Conservation (phyloP, 495 filamentous ascomycete genomes). For the Neurospora sp. region DNA sequence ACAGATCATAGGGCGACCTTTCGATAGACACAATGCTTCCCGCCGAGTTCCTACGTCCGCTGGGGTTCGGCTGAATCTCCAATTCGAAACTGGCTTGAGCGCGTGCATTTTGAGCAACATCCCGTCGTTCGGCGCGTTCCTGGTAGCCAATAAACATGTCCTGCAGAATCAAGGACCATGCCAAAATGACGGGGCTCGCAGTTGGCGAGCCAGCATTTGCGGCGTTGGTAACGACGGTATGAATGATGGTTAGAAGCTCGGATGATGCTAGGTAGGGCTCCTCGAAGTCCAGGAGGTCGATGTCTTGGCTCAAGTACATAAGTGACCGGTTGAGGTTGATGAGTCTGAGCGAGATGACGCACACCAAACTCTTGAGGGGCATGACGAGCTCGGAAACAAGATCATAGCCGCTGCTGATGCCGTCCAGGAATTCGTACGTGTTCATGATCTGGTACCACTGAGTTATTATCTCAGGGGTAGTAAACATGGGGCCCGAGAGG, state of each 20-base stretch:
- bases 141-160: conserved; percentile 52
- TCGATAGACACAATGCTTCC: conserved; percentile 42
- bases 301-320: conserved; percentile 29
- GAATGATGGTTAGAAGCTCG: conserved; percentile 52
- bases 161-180: conserved; percentile 70
- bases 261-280: conserved; percentile 53
- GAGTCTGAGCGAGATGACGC: conserved; percentile 63
- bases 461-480: conserved; percentile 46
- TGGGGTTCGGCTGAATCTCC: conserved; percentile 25
- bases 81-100: conserved; percentile 47
- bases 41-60: conserved; percentile 36
- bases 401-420: conserved; percentile 22
- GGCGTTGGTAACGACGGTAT: conserved; percentile 47
- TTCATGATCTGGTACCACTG: conserved; percentile 66
- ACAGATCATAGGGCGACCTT: conserved; percentile 36
- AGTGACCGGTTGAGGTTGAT: conserved; percentile 53
- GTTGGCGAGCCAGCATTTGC: conserved; percentile 33
- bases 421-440: conserved; percentile 53
- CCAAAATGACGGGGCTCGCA: conserved; percentile 58
- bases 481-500: conserved; percentile 41
- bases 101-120: conserved; percentile 51
- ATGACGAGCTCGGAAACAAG: conserved; percentile 44
- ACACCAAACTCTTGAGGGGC: conserved; percentile 56
- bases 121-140: conserved; percentile 46
- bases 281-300: conserved; percentile 30